These are phyloP conservation scores for Backusella macrospora DNA, from an alignment of 192 early-diverging fungal genomes.

Conservation along the genomic window DNA sequence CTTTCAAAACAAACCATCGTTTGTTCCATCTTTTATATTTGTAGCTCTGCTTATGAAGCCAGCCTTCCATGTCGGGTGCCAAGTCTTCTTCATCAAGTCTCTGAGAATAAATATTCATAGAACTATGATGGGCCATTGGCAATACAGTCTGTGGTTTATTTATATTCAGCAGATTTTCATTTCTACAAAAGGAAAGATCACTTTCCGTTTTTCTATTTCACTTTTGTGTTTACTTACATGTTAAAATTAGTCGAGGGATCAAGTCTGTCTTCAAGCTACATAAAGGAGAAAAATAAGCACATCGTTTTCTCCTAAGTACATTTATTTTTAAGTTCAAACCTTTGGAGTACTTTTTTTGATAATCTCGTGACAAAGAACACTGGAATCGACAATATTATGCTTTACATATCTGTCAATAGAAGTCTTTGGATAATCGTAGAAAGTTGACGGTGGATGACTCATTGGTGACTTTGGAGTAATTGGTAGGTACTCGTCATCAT, in stretches of 20 bases:
- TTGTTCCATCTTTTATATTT: conserved; percentile 59
- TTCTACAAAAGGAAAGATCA: conserved; percentile 1
- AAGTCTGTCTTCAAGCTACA: neutral
- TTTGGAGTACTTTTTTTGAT: neutral
- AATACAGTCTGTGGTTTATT: conserved; percentile 1
- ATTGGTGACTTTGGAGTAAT: conserved; percentile 2
- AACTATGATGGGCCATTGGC: conserved; percentile 8
- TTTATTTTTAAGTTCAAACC: conserved; percentile 1
- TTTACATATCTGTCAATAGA: neutral
- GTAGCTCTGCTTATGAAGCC: conserved; percentile 55
- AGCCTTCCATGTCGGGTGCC: conserved; percentile 54
- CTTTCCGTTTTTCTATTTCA: neutral
- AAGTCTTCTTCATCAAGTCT: conserved; percentile 4
- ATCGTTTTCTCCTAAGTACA: neutral
- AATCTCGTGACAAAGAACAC: neutral
- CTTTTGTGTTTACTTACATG: conserved; percentile 7
- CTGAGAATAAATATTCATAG: conserved; percentile 5
- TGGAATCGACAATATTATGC: neutral
- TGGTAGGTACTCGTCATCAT: neutral
- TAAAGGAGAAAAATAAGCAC: neutral
- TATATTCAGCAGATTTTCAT: neutral
- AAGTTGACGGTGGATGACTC: neutral
- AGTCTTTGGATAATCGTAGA: neutral
- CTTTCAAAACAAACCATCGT: conserved; percentile 60
- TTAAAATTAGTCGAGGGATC: neutral